Evolutionary conservation across 306 rosid genomes (phyloP), one percentile per base, ranked within the genome.

Genomic region (Rosa multiflora): DNA sequence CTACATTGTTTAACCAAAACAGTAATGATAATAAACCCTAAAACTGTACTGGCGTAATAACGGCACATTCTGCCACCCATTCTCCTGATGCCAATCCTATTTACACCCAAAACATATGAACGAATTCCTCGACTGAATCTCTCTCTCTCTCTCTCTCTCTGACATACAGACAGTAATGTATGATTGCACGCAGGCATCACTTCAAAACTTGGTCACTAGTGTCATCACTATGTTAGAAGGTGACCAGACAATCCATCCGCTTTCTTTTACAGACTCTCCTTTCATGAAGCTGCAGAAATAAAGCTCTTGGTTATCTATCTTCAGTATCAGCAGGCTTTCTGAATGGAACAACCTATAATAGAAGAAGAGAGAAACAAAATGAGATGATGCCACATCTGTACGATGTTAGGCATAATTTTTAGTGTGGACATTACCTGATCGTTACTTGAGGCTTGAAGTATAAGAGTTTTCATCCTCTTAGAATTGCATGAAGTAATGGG

Each of bases 341-440:
- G 4, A 58, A 74, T 67, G 90, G 84, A 42, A 83, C 91, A 44
- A 83, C 87, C 93, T 85, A 80, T 40, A 61, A 83, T 29, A 4
- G 62, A 21, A 62, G 18, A 46, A 20, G 61, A 18, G 3, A 64
- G 52, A 49, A 76, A 47, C 48, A 76, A 29, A n/a, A 46, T 48
- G 55, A 37, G 72, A 64, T 48, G 55, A 11, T 35, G 23, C 70
- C 29, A 61, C 17, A 58, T 46, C 6, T 59, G 51, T 18, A 61
- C 8, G 10, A 52, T 51, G 32, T 18, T n/a, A 73, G 14, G 72
- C 58, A 39, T 77, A 37, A 29, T 29, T 67, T 48, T 63, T 59
- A 18, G 46, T 21, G 18, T 0, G 20, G 3, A 48, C 55, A 85
- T 76, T 78, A 90, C 95, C 91, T 79, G 88, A 56, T 90, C 90